Conservation (phyloP, 768 basidiomycete species). For the Rhizopogon roseolus region DNA sequence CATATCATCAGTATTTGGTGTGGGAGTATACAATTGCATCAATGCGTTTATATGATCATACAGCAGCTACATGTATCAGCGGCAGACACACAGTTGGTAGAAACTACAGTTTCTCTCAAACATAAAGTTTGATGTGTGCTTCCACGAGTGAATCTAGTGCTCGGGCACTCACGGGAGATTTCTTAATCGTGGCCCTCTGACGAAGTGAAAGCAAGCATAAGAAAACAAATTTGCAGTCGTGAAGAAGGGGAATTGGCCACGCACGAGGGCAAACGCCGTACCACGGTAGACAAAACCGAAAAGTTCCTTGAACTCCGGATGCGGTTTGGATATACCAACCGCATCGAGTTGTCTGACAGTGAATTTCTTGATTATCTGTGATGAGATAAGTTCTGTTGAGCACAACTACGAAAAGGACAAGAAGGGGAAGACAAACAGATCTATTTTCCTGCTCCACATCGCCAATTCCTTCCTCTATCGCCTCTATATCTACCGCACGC, state of each 20-base stretch:
- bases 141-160: neutral
- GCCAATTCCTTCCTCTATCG: conserved; percentile 14
- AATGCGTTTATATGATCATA: no score
- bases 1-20: no score
- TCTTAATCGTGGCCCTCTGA: neutral
- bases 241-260: conserved; percentile 8
- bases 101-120: neutral
- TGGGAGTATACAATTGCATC: no score
- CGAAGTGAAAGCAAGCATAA: no score
- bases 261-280: conserved; percentile 34
- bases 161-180: neutral
- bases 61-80: no score
- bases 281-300: conserved; percentile 37
- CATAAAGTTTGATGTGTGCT: neutral
- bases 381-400: neutral
- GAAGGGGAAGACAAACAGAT: conserved; percentile 36
- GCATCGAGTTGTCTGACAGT: conserved; percentile 27
- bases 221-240: neutral
- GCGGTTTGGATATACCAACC: conserved; percentile 29
- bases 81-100: neutral
- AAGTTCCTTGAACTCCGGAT: conserved; percentile 36
- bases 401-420: neutral
- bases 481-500: conserved; percentile 23
- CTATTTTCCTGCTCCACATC: conserved; percentile 57
- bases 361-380: conserved; percentile 36